Evolutionary conservation across 768 basidiomycete genomes (phyloP).

Genomic region (Russula dissimulans): DNA sequence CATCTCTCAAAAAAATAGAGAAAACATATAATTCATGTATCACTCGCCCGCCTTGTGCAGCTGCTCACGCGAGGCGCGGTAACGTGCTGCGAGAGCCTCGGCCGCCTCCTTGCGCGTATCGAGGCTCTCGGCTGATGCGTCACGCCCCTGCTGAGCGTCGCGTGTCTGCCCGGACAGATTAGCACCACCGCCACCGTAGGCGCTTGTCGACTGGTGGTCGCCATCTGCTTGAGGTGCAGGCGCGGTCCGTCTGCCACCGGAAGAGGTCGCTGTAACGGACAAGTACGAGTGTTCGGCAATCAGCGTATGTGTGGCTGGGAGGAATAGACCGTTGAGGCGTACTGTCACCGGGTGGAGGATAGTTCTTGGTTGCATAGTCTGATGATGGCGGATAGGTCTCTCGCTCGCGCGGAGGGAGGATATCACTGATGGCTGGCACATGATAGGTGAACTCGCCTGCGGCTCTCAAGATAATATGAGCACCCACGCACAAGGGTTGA

Average conservation of each 20-base stretch:
- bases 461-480: too few species aligned
- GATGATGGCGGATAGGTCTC: neutral
- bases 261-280: slow-evolving; percentile 14
- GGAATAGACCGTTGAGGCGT: neutral
- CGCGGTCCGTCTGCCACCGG: slow-evolving; percentile 14
- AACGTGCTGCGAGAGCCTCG: slow-evolving; percentile 16
- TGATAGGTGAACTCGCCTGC: neutral
- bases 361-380: slow-evolving; percentile 18
- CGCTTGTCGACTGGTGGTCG: neutral
- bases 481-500: slow-evolving; percentile 9
- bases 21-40: neutral
- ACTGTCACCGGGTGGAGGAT: slow-evolving; percentile 19
- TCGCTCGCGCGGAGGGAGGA: neutral
- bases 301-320: neutral
- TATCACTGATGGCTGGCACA: slow-evolving; percentile 2
- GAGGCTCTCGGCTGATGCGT: slow-evolving; percentile 15
- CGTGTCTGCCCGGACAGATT: neutral
- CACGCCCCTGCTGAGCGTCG: slow-evolving; percentile 4
- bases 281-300: neutral
- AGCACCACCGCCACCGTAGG: neutral
- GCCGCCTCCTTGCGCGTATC: slow-evolving; percentile 17
- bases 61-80: slow-evolving; percentile 12
- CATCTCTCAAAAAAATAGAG: neutral
- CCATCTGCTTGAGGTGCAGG: neutral
- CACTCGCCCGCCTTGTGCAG: neutral